These are phyloP conservation scores for Tephrocybe sp. DNA, from an alignment of 768 basidiomycete species.

Conservation along the genomic window DNA sequence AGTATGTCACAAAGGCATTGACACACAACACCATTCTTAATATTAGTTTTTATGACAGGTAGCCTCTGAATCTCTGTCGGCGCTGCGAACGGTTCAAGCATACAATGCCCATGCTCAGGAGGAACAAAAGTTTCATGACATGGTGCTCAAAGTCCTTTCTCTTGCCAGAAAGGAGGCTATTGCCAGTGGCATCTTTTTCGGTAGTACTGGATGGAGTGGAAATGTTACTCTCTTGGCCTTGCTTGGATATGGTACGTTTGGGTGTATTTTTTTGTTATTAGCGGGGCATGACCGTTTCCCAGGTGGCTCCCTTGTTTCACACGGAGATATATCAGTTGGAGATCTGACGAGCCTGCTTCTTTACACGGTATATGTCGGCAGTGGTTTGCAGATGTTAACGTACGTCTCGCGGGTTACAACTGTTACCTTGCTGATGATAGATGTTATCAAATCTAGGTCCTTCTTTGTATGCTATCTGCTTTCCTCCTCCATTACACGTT, in stretches of 20 bases:
- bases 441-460: constrained; percentile 29
- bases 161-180: constrained; percentile 85
- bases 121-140: constrained; percentile 68
- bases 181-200: constrained; percentile 92
- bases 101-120: constrained; percentile 85
- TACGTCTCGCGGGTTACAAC: constrained; percentile 31
- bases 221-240: constrained; percentile 88
- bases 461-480: constrained; percentile 44
- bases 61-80: constrained; percentile 87
- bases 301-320: constrained; percentile 91
- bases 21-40: not conserved
- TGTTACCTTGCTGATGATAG: constrained; percentile 1
- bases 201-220: constrained; percentile 88
- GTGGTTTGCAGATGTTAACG: constrained; percentile 77
- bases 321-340: constrained; percentile 86
- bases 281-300: constrained; percentile 1
- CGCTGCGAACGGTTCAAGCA: constrained; percentile 85
- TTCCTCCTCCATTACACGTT: constrained; percentile 33
- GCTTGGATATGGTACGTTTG: constrained; percentile 75
- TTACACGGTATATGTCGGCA: constrained; percentile 88
- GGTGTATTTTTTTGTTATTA: not conserved
- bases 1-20: constrained; percentile 34
- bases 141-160: constrained; percentile 60
- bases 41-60: constrained; percentile 42
- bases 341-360: constrained; percentile 86